Conservation (phyloP, 2,329 filamentous ascomycete species). For the Cladophialophora psammophila region DNA sequence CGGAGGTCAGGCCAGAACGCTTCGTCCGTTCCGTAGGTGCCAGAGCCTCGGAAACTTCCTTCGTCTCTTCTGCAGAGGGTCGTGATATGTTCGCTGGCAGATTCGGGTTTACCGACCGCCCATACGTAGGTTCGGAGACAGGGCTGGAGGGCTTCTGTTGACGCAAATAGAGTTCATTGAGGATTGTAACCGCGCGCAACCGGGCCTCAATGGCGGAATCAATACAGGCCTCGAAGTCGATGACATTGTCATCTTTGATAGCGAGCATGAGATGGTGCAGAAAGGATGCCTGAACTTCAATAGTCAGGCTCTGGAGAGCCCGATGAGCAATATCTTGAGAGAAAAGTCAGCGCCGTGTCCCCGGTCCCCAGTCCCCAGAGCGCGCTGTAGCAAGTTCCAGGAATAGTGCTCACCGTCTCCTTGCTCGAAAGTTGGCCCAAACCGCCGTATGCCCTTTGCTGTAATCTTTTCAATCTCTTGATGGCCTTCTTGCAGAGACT, state of each 20-base stretch:
- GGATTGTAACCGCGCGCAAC: constrained; percentile 28
- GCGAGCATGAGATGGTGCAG: constrained; percentile 26
- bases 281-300: constrained; percentile 31
- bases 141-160: constrained; percentile 27
- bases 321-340: constrained; percentile 29
- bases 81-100: neutral
- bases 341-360: neutral
- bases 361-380: neutral
- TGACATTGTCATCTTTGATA: constrained; percentile 23
- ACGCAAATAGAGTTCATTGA: constrained; percentile 32
- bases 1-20: constrained; percentile 6
- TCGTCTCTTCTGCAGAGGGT: neutral
- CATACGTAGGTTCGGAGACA: constrained; percentile 8
- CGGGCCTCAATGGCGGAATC: constrained; percentile 30
- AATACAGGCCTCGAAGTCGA: constrained; percentile 28
- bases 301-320: constrained; percentile 30
- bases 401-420: constrained; percentile 25
- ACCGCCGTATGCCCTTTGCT: constrained; percentile 29
- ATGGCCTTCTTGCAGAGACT: constrained; percentile 30
- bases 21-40: neutral
- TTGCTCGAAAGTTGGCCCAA: constrained; percentile 27
- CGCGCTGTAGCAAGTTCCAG: neutral
- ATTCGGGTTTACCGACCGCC: neutral
- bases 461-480: constrained; percentile 32
- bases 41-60: neutral